These are phyloP conservation scores for Fraxinus xanthoxyloides DNA, from an alignment of 305 asterid genomes.

Conservation along the genomic window DNA sequence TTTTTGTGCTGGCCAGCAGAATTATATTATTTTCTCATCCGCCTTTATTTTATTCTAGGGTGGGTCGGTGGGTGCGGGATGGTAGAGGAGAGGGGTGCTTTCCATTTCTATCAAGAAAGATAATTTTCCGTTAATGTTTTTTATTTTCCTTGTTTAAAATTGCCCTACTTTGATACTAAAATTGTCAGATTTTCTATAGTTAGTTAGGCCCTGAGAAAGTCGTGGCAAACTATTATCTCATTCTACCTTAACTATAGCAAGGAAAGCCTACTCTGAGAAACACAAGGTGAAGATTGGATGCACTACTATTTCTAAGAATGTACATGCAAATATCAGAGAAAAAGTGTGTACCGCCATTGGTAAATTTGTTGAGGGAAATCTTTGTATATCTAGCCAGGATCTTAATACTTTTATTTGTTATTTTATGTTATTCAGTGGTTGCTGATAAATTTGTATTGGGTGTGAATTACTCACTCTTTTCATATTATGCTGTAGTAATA, in stretches of 20 bases:
- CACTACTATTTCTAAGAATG: background rate
- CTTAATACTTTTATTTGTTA: background rate
- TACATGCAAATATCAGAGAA: background rate
- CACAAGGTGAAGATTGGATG: background rate
- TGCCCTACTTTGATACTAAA: background rate
- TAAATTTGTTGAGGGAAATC: background rate
- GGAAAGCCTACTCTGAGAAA: background rate
- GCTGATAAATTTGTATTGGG: slow-evolving; percentile 3
- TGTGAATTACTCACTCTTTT: background rate
- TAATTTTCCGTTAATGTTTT: background rate
- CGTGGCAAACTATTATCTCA: background rate
- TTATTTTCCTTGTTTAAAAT: background rate
- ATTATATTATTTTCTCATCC: background rate
- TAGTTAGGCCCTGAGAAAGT: background rate
- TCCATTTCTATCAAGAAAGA: background rate
- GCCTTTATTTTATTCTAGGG: background rate
- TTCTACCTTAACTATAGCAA: background rate
- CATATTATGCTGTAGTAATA: background rate
- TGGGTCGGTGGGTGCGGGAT: background rate
- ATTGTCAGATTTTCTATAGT: background rate
- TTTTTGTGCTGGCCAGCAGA: background rate
- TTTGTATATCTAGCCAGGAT: background rate
- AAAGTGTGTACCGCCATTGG: background rate
- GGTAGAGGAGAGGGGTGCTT: background rate
- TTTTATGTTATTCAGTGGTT: background rate